Conservation (phyloP, 2,329 filamentous ascomycete genomes). For the Karstenula rhodostoma region DNA sequence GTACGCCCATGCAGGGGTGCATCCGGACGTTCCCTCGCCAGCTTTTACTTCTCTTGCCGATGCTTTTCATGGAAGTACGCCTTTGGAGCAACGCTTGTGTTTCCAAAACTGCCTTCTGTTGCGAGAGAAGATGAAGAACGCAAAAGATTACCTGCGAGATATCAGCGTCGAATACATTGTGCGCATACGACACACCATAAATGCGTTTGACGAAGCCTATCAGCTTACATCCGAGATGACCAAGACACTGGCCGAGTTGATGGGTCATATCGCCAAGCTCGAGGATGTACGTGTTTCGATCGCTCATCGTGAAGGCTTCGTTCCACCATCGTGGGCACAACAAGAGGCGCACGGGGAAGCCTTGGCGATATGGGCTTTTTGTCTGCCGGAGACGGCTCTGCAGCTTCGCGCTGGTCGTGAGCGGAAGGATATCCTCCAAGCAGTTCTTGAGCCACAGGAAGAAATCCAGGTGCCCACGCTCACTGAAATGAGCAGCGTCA, state of each 20-base stretch:
- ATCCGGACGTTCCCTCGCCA: background rate
- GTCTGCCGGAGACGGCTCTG: constrained; percentile 1
- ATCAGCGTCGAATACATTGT: background rate
- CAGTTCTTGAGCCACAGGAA: background rate
- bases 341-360: background rate
- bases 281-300: background rate
- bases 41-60: background rate
- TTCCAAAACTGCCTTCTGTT: constrained; percentile 3
- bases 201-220: background rate
- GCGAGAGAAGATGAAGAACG: background rate
- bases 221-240: background rate
- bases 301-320: background rate
- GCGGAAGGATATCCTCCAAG: background rate
- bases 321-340: background rate
- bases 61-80: constrained; percentile 9
- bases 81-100: background rate
- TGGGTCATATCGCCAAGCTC: background rate
- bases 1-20: constrained; percentile 2
- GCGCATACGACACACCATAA: background rate
- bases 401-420: constrained; percentile 4
- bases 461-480: background rate
- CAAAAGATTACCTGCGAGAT: constrained; percentile 1
- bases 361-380: background rate
- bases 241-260: background rate
- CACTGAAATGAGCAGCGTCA: background rate